Conservation (phyloP, 2,329 filamentous ascomycete species). For the Fusarium oxysporum region DNA sequence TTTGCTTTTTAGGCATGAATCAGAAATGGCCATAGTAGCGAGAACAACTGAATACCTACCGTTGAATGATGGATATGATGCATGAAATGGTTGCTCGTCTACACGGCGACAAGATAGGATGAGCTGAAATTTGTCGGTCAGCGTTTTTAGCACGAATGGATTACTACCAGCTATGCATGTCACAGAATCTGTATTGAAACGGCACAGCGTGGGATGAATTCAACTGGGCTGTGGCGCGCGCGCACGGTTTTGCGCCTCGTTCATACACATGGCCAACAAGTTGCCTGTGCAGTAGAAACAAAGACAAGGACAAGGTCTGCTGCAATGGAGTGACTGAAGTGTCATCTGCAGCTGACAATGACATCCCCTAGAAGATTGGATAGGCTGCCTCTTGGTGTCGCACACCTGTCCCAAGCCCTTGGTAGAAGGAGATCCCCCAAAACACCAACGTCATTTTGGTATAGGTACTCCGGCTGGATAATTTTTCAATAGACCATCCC, state of each 20-base stretch:
- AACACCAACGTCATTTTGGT: conserved; percentile 11
- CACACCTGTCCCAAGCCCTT: not conserved
- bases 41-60: conserved; percentile 6
- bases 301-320: conserved; percentile 1
- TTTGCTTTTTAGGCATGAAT: conserved; percentile 29
- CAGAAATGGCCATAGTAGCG: not conserved
- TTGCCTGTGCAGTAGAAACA: not conserved
- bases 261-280: not conserved
- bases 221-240: conserved; percentile 7
- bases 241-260: conserved; percentile 19
- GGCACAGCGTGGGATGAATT: conserved; percentile 24
- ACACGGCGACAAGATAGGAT: not conserved
- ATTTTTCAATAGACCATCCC: not conserved
- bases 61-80: not conserved
- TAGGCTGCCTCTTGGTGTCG: not conserved
- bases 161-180: not conserved
- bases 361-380: not conserved
- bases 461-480: not conserved
- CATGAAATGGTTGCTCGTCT: not conserved
- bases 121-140: conserved; percentile 19
- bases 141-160: not conserved
- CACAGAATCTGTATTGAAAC: conserved; percentile 11
- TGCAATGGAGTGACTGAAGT: not conserved
- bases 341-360: not conserved
- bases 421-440: conserved; percentile 1